Percentiles rank a stretch among this genome's conserved stretches.
phyloP scores from a whole-genome alignment of 306 rosid species.

The Arachis stenosperma region DNA sequence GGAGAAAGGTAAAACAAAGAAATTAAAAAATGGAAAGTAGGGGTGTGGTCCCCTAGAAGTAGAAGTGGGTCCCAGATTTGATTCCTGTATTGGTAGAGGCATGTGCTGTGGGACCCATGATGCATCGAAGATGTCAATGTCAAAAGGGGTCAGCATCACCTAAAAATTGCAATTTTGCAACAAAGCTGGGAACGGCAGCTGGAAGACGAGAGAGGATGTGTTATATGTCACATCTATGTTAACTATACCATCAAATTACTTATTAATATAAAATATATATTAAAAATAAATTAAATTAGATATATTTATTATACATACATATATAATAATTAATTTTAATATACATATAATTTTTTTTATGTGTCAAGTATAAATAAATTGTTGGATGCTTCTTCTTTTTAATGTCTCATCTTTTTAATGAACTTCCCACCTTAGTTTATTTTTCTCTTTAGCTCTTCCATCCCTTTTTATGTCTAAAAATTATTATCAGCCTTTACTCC shows the following conservation, averaged over 20 bases:
- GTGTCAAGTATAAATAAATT: too few relatives aligned
- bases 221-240: too few relatives aligned
- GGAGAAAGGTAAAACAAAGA: slow-evolving; percentile 9
- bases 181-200: slow-evolving; percentile 36
- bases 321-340: too few relatives aligned
- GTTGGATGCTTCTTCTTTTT: neutral
- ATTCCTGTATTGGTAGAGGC: slow-evolving; percentile 52
- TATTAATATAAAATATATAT: too few relatives aligned
- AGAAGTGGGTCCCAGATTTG: slow-evolving; percentile 48
- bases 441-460: neutral
- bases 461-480: neutral
- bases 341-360: too few relatives aligned
- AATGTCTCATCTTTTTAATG: slow-evolving; percentile 47
- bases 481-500: too few relatives aligned
- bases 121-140: slow-evolving; percentile 45
- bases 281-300: too few relatives aligned
- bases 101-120: slow-evolving; percentile 65
- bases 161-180: slow-evolving; percentile 48
- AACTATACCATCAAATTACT: too few relatives aligned
- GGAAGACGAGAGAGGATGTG: slow-evolving; percentile 30
- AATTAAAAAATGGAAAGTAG: neutral
- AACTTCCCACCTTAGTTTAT: slow-evolving; percentile 26
- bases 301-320: too few relatives aligned
- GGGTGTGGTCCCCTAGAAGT: slow-evolving; percentile 38
- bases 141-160: slow-evolving; percentile 49